Conservation (phyloP, 176 grass and related monocot species). For the Avena eriantha region DNA sequence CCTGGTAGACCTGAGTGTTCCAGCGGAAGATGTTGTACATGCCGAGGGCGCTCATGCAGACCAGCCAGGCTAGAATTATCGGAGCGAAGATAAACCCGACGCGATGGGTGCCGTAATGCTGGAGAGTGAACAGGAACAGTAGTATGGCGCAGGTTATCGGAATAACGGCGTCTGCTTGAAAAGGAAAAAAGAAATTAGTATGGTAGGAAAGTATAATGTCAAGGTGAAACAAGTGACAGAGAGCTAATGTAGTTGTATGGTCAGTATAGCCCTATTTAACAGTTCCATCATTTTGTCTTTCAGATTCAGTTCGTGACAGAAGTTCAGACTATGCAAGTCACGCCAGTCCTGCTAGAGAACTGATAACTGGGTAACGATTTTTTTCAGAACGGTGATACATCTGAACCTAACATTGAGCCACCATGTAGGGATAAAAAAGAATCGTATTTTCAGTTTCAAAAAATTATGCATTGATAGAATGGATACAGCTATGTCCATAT, state of each 20-base stretch:
- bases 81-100: constrained; percentile 91
- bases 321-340: not conserved
- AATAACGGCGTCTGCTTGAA: constrained; percentile 66
- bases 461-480: too few species aligned
- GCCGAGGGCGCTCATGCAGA: constrained; percentile 80
- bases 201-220: not conserved
- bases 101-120: constrained; percentile 93
- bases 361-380: not conserved
- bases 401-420: too few species aligned
- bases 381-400: too few species aligned
- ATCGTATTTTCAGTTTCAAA: too few species aligned
- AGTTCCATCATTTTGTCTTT: not conserved
- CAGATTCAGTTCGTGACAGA: not conserved
- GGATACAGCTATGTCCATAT: too few species aligned
- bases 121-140: constrained; percentile 80
- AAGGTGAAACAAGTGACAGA: constrained; percentile 14
- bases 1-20: constrained; percentile 77
- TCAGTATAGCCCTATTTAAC: not conserved
- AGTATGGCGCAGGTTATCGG: constrained; percentile 87
- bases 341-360: not conserved
- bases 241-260: not conserved
- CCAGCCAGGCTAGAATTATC: constrained; percentile 75
- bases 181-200: not conserved
- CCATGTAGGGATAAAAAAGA: too few species aligned
- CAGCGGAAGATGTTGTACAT: constrained; percentile 86